Percentiles rank a stretch among this genome's conserved stretches.
Evolutionary conservation across 1,284 basidiomycete species (phyloP).

Genomic region (Leccinum subrobustum): DNA sequence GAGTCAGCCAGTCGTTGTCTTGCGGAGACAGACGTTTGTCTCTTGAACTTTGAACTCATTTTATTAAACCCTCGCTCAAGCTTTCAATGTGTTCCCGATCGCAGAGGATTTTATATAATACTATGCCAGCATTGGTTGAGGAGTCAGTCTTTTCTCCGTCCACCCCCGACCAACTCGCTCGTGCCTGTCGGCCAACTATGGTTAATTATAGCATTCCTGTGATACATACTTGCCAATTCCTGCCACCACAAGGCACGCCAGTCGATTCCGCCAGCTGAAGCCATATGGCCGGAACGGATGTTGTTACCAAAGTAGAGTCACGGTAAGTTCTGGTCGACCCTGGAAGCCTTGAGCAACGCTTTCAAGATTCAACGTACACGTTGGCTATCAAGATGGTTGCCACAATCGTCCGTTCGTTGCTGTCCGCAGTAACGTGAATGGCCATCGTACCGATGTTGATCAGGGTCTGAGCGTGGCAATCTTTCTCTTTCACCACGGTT

Average conservation of each 20-base stretch:
- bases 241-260: constrained; percentile 8
- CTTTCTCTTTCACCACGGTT: not conserved
- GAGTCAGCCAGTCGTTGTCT: constrained; percentile 15
- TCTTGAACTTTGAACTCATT: not conserved
- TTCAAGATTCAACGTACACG: too few species aligned
- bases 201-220: not conserved
- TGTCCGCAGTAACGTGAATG: not conserved
- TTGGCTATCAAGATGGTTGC: not conserved
- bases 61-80: not conserved
- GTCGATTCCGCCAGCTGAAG: not conserved
- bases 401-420: not conserved
- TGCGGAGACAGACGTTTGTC: not conserved
- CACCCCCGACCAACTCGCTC: not conserved
- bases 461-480: not conserved
- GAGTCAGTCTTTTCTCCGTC: not conserved
- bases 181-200: not conserved
- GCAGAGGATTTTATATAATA: not conserved
- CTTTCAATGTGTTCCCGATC: not conserved
- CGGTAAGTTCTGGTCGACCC: too few species aligned
- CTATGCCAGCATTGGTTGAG: not conserved
- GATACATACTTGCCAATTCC: not conserved
- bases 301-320: too few species aligned
- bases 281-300: too few species aligned
- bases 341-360: too few species aligned
- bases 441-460: not conserved